phyloP scores from a whole-genome alignment of 495 filamentous ascomycete species.

The Friedmanniomyces simplex region DNA sequence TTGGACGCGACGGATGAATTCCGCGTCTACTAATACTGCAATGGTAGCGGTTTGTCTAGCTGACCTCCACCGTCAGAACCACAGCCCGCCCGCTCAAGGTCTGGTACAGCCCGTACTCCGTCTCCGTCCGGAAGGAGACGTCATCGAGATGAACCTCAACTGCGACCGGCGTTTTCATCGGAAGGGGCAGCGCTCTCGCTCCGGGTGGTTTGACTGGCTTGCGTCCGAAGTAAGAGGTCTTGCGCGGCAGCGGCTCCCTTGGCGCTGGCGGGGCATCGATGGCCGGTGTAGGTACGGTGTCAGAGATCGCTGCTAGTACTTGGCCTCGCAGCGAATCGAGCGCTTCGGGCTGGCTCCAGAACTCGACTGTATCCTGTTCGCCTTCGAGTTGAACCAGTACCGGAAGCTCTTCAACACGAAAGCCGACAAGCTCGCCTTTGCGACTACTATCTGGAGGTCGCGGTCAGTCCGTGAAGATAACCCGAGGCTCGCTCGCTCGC shows the following conservation, averaged over 20 bases:
- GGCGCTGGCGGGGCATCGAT: not conserved
- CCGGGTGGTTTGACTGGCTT: not conserved
- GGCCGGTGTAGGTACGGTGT: not conserved
- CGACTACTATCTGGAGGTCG: not conserved
- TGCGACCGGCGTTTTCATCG: not conserved
- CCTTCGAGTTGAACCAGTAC: slow-evolving; percentile 14
- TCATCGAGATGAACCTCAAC: slow-evolving; percentile 7
- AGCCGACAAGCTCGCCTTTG: slow-evolving; percentile 4
- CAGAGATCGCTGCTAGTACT: slow-evolving; percentile 1
- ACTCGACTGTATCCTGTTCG: slow-evolving; percentile 4
- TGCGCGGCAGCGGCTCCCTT: not conserved
- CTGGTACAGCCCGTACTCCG: slow-evolving; percentile 7
- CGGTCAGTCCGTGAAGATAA: not conserved
- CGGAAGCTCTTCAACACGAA: slow-evolving; percentile 4
- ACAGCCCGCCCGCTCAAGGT: slow-evolving; percentile 1
- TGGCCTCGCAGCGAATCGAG: slow-evolving; percentile 7
- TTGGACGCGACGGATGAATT: too few relatives aligned
- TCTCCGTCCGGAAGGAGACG: slow-evolving; percentile 8
- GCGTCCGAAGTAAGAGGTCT: slow-evolving; percentile 9
- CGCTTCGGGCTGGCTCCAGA: slow-evolving; percentile 14
- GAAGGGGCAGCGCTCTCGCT: not conserved
- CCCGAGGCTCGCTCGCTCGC: not conserved
- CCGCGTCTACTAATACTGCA: too few relatives aligned
- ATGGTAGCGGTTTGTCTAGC: not conserved
- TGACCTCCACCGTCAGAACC: not conserved